These are phyloP conservation scores for Aspergillus brasiliensis DNA, from an alignment of 2,329 filamentous ascomycete genomes.

Conservation along the genomic window DNA sequence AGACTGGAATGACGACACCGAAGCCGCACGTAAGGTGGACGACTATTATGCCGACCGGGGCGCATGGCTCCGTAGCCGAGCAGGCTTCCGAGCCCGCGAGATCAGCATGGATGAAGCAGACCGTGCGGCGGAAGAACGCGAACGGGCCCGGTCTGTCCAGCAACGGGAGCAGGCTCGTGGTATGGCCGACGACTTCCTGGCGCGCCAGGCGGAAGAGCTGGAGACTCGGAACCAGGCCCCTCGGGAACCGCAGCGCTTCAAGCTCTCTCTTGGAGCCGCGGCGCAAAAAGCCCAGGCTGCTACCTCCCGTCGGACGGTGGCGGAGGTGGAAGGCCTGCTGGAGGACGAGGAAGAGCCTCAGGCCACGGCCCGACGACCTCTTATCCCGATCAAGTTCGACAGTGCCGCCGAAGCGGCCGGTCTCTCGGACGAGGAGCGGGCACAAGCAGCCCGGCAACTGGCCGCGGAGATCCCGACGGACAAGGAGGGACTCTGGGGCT, in stretches of 20 bases:
- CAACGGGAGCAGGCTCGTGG: constrained; percentile 77
- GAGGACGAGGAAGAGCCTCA: constrained; percentile 92
- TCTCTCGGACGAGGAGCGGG: constrained; percentile 84
- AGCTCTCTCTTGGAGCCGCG: constrained; percentile 86
- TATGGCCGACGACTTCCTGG: constrained; percentile 88
- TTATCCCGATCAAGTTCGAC: constrained; percentile 82
- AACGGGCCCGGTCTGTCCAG: constrained; percentile 68
- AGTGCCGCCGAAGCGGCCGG: constrained; percentile 64
- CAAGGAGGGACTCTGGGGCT: constrained; percentile 85
- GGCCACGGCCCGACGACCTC: constrained; percentile 67
- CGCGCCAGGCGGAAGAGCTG: constrained; percentile 78
- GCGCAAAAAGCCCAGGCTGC: constrained; percentile 69
- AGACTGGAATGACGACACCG: constrained; percentile 89
- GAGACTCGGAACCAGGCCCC: constrained; percentile 49
- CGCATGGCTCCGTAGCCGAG: constrained; percentile 81
- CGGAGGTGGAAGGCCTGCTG: constrained; percentile 89
- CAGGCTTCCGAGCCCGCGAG: constrained; percentile 72
- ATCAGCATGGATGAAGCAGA: constrained; percentile 78
- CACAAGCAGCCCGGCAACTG: constrained; percentile 76
- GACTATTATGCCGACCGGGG: constrained; percentile 87
- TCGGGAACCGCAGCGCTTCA: constrained; percentile 73
- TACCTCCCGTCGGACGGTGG: constrained; percentile 73
- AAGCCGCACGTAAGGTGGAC: constrained; percentile 69
- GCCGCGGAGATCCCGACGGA: constrained; percentile 89
- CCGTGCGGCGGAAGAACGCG: constrained; percentile 73